A percentile compares a stretch with the other conserved stretches of the same genome.
These are phyloP conservation scores for Penicillium sp. DNA, from an alignment of 2,329 filamentous ascomycete genomes.

Conservation along the genomic window DNA sequence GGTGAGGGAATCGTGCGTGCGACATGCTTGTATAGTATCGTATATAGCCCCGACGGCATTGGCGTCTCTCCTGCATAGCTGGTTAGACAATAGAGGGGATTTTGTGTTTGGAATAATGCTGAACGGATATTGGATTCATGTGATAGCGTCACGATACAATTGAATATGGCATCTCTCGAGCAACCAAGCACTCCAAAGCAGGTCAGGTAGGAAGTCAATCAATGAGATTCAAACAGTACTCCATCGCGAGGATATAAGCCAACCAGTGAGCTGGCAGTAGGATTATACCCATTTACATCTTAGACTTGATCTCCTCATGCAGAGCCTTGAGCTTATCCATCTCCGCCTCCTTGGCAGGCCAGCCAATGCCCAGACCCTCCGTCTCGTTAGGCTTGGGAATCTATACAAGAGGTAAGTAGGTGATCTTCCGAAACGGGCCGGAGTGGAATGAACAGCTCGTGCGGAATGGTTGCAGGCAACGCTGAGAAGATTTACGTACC, in stretches of 20 bases:
- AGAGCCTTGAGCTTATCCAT: slow-evolving; percentile 82
- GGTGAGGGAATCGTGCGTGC: neutral
- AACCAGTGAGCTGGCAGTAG: neutral
- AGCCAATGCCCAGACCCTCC: slow-evolving; percentile 77
- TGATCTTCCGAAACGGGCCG: neutral
- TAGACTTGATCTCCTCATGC: slow-evolving; percentile 81
- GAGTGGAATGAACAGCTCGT: neutral
- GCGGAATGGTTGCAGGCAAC: neutral
- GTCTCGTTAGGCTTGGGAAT: slow-evolving; percentile 89
- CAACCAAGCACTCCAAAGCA: neutral
- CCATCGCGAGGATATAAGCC: neutral
- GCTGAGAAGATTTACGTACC: slow-evolving; percentile 52
- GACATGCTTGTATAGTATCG: slow-evolving; percentile 15
- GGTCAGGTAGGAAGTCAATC: neutral
- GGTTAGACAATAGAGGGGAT: slow-evolving; percentile 11
- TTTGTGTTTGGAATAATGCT: neutral
- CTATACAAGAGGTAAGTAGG: slow-evolving; percentile 44
- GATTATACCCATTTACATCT: slow-evolving; percentile 63
- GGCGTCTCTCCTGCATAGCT: neutral
- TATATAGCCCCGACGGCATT: slow-evolving; percentile 8
- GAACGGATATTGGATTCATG: neutral
- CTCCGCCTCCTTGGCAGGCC: slow-evolving; percentile 74
- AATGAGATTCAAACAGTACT: neutral
- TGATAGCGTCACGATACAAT: neutral
- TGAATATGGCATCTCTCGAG: neutral